A percentile compares a stretch with the other conserved stretches of the same genome.
Evolutionary conservation across 1,139 yeast genomes (phyloP).

Genomic region (Suzukiozyma palmioleophila): DNA sequence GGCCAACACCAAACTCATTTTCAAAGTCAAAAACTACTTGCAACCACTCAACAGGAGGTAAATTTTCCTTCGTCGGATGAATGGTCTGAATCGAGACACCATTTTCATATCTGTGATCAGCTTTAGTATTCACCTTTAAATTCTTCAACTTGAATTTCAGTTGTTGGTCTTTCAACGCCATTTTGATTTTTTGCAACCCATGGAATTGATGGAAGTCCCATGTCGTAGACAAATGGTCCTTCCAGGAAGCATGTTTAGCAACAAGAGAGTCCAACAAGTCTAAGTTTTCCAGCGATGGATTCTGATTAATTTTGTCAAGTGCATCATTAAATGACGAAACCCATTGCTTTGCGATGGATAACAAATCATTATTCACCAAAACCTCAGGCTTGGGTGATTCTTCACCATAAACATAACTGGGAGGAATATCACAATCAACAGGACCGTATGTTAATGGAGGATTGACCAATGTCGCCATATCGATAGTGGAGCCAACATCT

Average conservation of each 20-base stretch:
- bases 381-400: conserved; percentile 19
- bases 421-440: conserved; percentile 21
- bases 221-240: conserved; percentile 28
- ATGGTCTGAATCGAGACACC: conserved; percentile 20
- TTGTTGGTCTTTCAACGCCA: conserved; percentile 9
- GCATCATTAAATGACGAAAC: conserved; percentile 20
- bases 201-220: conserved; percentile 27
- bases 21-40: conserved; percentile 25
- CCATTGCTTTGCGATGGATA: conserved; percentile 21
- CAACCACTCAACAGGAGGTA: conserved; percentile 29
- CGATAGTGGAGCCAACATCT: conserved; percentile 8
- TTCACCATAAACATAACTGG: conserved; percentile 22
- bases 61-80: conserved; percentile 19
- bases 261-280: conserved; percentile 15
- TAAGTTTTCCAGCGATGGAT: conserved; percentile 3
- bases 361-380: conserved; percentile 14
- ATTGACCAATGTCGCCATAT: conserved; percentile 15
- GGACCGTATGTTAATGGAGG: conserved; percentile 23
- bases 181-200: conserved; percentile 22
- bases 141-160: conserved; percentile 16
- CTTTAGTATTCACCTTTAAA: conserved; percentile 20
- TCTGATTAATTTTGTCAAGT: conserved; percentile 7
- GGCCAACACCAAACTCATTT: conserved; percentile 27
- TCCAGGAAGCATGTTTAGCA: conserved; percentile 28
- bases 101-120: conserved; percentile 22